Base-by-base conservation (phyloP, 352 stramenopile species). In the Phytophthora kernoviae region DNA sequence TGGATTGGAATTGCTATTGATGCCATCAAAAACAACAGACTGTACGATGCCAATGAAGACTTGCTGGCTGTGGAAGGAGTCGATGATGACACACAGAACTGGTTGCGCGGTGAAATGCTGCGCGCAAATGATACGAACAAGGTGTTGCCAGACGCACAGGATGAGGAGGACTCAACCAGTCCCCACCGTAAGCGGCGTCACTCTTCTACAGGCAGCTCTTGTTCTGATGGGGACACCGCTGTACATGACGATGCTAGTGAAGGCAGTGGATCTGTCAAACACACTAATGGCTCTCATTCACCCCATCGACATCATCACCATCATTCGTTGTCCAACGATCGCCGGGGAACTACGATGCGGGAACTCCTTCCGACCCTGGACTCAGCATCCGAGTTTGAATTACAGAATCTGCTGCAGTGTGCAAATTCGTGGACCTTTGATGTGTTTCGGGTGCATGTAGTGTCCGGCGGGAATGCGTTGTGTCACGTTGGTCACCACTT, bases 61-160 rank as follows among this genome's bases (percentile, higher is more conserved):
- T 56, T 93, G 15, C 53, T 91, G 11, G 68, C 76, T 17, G 84
- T 72, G 17, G 76, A 88, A 52, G 84, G 77, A 18, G 79, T 96
- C 4, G 86, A 94, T 55, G 39, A 88, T 5, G 84, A 94, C 53
- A 96, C 84, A 26, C 84, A 94, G 62, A 90, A 93, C 54, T 96
- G 86, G 83, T 63, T 94, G 18, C 83, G 83, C 10, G 84, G 83
- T 1, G 87, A 92, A 54, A 71, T 94, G n/a, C 62, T 93, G 32
- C 78, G 80, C 40, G 72, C 70, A 24, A 88, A 89, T 34, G 79
- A 93, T 53, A 87, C 76, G 11, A 75, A 56, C 26, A 91, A 91
- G 42, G 77, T 89, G 21, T 64, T 91, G 4, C 68, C 77, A 0
- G 81, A 88, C 36, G 46, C 57, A 0, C 60, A 72, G 1, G 75